Evolutionary conservation across 495 filamentous ascomycete species (phyloP).

Genomic region (Neurospora sublineolata): DNA sequence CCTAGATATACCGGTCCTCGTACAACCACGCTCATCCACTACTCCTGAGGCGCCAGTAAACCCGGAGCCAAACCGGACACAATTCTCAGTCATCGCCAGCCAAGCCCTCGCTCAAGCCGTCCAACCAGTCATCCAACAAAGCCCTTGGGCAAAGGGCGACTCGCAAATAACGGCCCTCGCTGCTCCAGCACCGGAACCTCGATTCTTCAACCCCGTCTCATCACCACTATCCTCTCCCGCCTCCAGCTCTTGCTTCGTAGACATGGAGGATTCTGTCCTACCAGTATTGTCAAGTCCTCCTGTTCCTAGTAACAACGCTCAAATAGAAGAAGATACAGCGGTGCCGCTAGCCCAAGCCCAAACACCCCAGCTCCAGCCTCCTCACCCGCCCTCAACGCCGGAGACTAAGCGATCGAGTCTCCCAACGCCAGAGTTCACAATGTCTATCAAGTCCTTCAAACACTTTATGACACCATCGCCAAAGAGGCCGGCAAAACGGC

Average conservation of each 20-base stretch:
- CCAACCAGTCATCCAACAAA: neutral
- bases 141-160: constrained; percentile 11
- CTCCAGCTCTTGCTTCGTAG: constrained; percentile 1
- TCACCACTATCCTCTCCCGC: constrained; percentile 12
- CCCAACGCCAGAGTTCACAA: constrained; percentile 20
- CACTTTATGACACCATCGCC: constrained; percentile 21
- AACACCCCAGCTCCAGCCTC: neutral
- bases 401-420: constrained; percentile 13
- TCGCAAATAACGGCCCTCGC: constrained; percentile 5
- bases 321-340: neutral
- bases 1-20: neutral
- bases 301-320: neutral
- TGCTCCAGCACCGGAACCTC: neutral
- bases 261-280: neutral
- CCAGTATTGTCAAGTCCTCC: neutral
- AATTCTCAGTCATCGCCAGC: neutral
- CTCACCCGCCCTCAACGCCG: constrained; percentile 15
- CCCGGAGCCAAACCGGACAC: neutral
- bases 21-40: neutral
- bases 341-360: neutral
- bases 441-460: constrained; percentile 21
- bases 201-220: constrained; percentile 1
- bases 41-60: neutral
- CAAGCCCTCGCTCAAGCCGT: neutral
- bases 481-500: constrained; percentile 4